phyloP scores from a whole-genome alignment of 2,329 filamentous ascomycete genomes.

The Verticillium tricorpus region DNA sequence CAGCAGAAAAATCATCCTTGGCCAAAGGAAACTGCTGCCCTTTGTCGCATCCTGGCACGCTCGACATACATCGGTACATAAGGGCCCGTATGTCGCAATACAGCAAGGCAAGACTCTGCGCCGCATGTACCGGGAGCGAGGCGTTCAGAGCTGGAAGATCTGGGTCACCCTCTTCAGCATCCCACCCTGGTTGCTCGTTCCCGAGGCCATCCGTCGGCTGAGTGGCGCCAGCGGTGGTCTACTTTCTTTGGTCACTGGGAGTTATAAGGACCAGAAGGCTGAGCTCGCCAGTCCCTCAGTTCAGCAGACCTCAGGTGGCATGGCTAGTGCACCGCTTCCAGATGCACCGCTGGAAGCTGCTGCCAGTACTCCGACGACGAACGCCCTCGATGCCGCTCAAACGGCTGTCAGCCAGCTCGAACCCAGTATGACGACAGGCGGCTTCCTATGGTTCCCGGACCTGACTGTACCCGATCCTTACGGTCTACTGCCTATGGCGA shows the following conservation, averaged over 20 bases:
- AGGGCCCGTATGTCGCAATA: conserved; percentile 16
- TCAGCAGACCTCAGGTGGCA: neutral
- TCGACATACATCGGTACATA: conserved; percentile 3
- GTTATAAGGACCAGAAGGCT: neutral
- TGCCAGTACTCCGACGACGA: neutral
- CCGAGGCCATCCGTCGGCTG: conserved; percentile 47
- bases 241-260: conserved; percentile 13
- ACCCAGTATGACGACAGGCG: conserved; percentile 38
- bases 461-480: conserved; percentile 48
- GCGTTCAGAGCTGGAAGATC: conserved; percentile 43
- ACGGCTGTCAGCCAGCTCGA: neutral
- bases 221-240: conserved; percentile 33
- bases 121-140: conserved; percentile 32
- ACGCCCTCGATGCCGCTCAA: neutral
- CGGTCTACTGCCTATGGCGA: conserved; percentile 35
- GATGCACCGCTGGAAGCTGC: neutral
- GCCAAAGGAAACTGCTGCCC: conserved; percentile 21
- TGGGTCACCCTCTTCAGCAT: conserved; percentile 34
- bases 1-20: conserved; percentile 21
- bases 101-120: conserved; percentile 21
- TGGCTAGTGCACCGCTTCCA: neutral
- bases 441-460: conserved; percentile 52
- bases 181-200: conserved; percentile 44
- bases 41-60: conserved; percentile 25
- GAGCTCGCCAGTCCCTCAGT: neutral